Conservation (phyloP, 805 yeast species). For the Candida sithepensis region DNA sequence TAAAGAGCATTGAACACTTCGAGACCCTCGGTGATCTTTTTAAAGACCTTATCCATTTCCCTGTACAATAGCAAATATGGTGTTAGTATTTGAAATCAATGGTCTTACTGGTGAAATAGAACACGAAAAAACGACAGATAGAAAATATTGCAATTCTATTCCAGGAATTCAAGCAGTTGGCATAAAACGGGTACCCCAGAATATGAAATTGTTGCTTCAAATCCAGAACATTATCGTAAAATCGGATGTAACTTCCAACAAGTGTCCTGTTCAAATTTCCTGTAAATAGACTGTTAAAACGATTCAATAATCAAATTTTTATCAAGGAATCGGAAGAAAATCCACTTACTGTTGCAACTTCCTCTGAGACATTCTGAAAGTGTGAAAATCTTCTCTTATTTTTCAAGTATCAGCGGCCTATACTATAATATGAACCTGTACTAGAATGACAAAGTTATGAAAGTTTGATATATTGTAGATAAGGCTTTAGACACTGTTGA, state of each 20-base stretch:
- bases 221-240: no score
- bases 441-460: neutral
- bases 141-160: no score
- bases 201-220: no score
- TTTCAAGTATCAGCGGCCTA: neutral
- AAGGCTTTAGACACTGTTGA: no score
- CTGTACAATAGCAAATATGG: constrained; percentile 14
- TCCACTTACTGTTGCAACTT: constrained; percentile 37
- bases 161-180: no score
- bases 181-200: no score
- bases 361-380: constrained; percentile 34
- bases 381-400: neutral
- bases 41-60: constrained; percentile 62
- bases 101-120: neutral
- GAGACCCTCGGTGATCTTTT: constrained; percentile 56
- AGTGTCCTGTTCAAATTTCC: neutral
- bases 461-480: no score
- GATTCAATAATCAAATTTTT: neutral
- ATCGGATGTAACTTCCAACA: no score
- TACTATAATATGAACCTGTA: neutral
- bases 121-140: neutral
- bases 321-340: neutral
- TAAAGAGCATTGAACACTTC: constrained; percentile 51
- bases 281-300: neutral
- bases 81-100: neutral